These are phyloP conservation scores for Lentinula sp. DNA, from an alignment of 768 basidiomycete genomes.

Conservation along the genomic window DNA sequence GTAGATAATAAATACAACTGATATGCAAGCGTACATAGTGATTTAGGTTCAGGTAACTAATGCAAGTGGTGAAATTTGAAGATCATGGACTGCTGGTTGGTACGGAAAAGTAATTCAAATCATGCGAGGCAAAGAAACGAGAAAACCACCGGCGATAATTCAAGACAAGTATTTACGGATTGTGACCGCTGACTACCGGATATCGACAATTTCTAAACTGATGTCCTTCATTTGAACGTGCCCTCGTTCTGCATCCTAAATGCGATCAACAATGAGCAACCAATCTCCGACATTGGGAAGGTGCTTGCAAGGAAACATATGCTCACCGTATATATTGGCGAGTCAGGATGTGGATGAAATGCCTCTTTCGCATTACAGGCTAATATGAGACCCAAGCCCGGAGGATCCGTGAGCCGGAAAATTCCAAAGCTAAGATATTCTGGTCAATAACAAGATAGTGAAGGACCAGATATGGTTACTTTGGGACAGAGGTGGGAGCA, in stretches of 20 bases:
- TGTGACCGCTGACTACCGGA: slow-evolving; percentile 31
- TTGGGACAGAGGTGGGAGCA: slow-evolving; percentile 72
- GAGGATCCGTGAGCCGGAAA: slow-evolving; percentile 86
- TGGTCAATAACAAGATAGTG: background rate
- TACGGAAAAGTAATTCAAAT: background rate
- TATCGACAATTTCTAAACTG: slow-evolving; percentile 77
- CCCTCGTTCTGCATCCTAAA: slow-evolving; percentile 76
- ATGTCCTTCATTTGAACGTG: slow-evolving; percentile 77
- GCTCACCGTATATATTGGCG: slow-evolving; percentile 81
- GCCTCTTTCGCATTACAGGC: slow-evolving; percentile 64
- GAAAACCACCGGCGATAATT: background rate
- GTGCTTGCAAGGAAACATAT: slow-evolving; percentile 9
- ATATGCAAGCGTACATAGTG: background rate
- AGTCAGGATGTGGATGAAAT: slow-evolving; percentile 82
- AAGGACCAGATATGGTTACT: slow-evolving; percentile 33
- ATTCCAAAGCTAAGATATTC: slow-evolving; percentile 62
- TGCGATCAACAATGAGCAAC: background rate
- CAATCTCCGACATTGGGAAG: background rate
- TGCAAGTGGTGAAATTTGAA: no score
- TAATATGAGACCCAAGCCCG: slow-evolving; percentile 68
- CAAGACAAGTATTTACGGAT: background rate
- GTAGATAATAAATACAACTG: background rate
- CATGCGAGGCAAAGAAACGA: background rate
- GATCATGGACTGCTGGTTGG: background rate
- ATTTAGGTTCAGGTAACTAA: background rate